A percentile compares a stretch with the other conserved stretches of the same genome.
Evolutionary conservation across 2,329 filamentous ascomycete species (phyloP).

Genomic region (Thielaviopsis populi): DNA sequence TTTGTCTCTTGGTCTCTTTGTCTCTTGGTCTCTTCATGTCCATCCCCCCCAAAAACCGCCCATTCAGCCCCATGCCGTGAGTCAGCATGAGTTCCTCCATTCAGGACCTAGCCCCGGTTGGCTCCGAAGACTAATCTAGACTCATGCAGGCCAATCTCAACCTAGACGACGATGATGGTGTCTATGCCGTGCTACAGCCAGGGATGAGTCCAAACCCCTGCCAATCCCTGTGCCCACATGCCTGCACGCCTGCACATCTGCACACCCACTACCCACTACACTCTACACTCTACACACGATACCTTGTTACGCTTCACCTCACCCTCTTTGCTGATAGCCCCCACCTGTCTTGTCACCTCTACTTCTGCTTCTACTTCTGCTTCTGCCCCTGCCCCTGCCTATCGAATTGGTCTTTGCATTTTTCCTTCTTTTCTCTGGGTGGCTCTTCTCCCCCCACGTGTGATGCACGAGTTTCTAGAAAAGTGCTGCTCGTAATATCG

Average conservation of each 20-base stretch:
- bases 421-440: neutral
- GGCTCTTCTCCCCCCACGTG: no score
- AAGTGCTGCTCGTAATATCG: no score
- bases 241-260: no score
- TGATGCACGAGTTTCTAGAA: no score
- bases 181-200: neutral
- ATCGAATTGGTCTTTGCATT: neutral
- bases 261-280: no score
- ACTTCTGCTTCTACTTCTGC: neutral
- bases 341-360: no score
- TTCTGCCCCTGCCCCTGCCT: neutral
- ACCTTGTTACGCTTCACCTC: neutral
- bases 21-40: no score
- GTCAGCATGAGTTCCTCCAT: no score
- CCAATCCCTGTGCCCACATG: neutral
- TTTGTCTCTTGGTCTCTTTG: no score
- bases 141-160: constrained; percentile 1
- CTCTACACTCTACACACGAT: no score
- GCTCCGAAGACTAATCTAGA: neutral
- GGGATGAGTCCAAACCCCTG: neutral
- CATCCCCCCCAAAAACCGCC: no score
- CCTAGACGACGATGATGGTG: neutral
- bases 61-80: no score
- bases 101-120: neutral
- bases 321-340: neutral